Conservation (phyloP, 2,329 filamentous ascomycete species). For the Gliomastix tumulicola region DNA sequence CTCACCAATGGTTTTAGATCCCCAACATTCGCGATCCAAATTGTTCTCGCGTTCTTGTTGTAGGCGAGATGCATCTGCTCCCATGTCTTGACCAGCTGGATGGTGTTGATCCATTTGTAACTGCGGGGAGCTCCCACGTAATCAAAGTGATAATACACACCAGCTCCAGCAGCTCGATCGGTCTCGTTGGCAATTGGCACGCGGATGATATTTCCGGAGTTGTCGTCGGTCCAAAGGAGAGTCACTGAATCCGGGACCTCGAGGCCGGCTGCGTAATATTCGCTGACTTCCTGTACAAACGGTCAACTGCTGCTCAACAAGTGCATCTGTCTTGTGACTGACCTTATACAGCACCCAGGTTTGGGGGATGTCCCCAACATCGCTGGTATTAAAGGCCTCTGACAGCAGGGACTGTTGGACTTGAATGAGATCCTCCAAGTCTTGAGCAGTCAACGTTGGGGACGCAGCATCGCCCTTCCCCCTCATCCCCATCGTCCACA, state of each 20-base stretch:
- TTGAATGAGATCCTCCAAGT: constrained; percentile 51
- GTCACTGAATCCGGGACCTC: constrained; percentile 56
- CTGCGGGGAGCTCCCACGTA: constrained; percentile 40
- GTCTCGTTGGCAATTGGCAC: constrained; percentile 55
- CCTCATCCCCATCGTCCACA: constrained; percentile 66
- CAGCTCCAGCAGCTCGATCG: constrained; percentile 52
- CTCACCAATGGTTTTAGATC: constrained; percentile 59
- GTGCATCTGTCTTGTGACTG: too few relatives aligned
- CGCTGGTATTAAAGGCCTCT: constrained; percentile 36
- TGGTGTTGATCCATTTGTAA: constrained; percentile 58
- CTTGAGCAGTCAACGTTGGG: constrained; percentile 43
- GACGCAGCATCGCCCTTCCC: constrained; percentile 58
- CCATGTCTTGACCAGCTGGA: constrained; percentile 53
- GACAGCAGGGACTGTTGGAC: constrained; percentile 55
- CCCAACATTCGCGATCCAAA: constrained; percentile 63
- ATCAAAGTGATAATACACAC: constrained; percentile 58
- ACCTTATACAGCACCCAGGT: constrained; percentile 70
- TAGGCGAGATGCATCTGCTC: constrained; percentile 56
- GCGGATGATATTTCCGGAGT: constrained; percentile 58
- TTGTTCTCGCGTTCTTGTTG: constrained; percentile 47
- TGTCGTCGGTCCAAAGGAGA: constrained; percentile 63
- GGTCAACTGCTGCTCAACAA: too few relatives aligned
- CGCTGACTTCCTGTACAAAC: constrained; percentile 63
- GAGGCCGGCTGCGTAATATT: constrained; percentile 56
- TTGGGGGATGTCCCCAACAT: constrained; percentile 48